phyloP scores from a whole-genome alignment of 164 flowering plant species.

The Protea cynaroides region DNA sequence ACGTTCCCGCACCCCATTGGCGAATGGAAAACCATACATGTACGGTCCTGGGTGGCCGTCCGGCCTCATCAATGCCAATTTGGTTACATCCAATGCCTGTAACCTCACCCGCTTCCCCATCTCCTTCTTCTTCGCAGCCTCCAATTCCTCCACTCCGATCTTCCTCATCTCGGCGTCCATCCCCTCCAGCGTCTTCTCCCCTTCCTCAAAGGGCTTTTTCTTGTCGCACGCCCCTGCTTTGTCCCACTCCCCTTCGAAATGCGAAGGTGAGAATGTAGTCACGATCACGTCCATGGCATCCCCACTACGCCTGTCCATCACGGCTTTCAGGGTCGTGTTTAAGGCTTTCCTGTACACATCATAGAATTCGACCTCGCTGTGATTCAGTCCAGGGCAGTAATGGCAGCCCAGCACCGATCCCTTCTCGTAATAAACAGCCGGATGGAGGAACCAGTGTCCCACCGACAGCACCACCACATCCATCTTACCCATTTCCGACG shows the following conservation, averaged over 20 bases:
- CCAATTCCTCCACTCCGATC: slow-evolving; percentile 51
- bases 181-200: slow-evolving; percentile 50
- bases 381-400: slow-evolving; percentile 50
- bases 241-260: slow-evolving; percentile 97
- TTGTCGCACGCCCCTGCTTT: slow-evolving; percentile 73
- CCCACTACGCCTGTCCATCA: slow-evolving; percentile 25
- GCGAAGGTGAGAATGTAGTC: slow-evolving; percentile 79
- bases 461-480: slow-evolving; percentile 65
- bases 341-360: slow-evolving; percentile 62
- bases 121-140: slow-evolving; percentile 26
- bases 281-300: slow-evolving; percentile 37
- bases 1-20: slow-evolving; percentile 51
- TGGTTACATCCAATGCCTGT: slow-evolving; percentile 67
- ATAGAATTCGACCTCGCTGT: slow-evolving; percentile 78
- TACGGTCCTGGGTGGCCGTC: slow-evolving; percentile 98
- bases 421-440: slow-evolving; percentile 64
- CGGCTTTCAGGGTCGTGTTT: slow-evolving; percentile 44
- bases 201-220: slow-evolving; percentile 50
- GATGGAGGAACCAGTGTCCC: slow-evolving; percentile 94
- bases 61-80: slow-evolving; percentile 64
- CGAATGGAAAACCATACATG: slow-evolving; percentile 74
- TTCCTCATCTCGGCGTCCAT: slow-evolving; percentile 75
- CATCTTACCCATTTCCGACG: slow-evolving; percentile 41
- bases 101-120: slow-evolving; percentile 27
- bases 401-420: slow-evolving; percentile 71